Base-by-base conservation (phyloP, 148 eudicot genomes). In the Cornus suecica region DNA sequence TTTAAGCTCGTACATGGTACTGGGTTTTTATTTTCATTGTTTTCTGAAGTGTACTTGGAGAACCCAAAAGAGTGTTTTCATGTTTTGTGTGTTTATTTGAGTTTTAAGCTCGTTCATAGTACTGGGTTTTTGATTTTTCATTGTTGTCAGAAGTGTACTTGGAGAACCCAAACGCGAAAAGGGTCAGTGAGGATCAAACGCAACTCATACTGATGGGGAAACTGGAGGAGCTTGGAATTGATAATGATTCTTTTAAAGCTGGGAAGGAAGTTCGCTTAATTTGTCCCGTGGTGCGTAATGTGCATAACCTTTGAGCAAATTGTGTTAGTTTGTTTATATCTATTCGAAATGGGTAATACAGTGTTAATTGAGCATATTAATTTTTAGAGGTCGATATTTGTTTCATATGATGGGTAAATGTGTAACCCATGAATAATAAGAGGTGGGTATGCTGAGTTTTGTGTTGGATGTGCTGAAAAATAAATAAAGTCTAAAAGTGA, bases 271-370 rank as follows among this genome's bases (percentile, higher is more conserved):
- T 69, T 78, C 25, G 52, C 42, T 81, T 88, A 77, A 4, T 78
- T 23, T 92, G 97, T 74, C 97, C 97, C 34, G 77, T 48, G 87
- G 97, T 92, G 85, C 69, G 70, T 66, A 65, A 20, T 37, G 2
- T 58, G 23, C 7, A 58, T 58, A n/a, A n/a, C n/a, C 24, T 58
- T 5, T 58, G 20, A 16, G 54, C 9, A 48, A 48, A 22, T 20
- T 58, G 23, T 58, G 62, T 18, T 58, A 20, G 25, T 58, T 58
- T 58, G 62, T 4, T 18, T 22, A 14, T 58, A 58, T 58, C 62
- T n/a, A 22, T 7, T 1, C 7, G 18, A 48, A 37, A 58, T 58
- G 25, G 22, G 2, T 58, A 18, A 18, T 58, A 4, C 3, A 58
- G 2, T 58, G 2, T 58, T 8, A 58, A 22, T 2, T 14, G 13